Evolutionary conservation across 2,329 filamentous ascomycete genomes (phyloP).

Genomic region (Calonectria henricotiae): DNA sequence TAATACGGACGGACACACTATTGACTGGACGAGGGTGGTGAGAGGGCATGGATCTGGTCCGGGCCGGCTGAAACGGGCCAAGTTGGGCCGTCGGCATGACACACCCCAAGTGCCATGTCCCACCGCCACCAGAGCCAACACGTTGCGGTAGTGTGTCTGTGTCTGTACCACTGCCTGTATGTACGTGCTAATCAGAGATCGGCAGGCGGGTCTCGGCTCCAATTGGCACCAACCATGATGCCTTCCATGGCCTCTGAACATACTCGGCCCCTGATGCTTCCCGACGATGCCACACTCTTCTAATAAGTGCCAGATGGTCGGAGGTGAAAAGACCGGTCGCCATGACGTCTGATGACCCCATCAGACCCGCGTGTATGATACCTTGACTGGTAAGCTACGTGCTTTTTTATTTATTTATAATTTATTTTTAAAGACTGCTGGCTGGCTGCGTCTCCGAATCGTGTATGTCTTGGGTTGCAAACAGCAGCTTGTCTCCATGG

Average conservation of each 20-base stretch:
- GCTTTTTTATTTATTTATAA: neutral
- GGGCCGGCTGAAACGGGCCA: constrained; percentile 27
- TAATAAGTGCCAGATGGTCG: constrained; percentile 20
- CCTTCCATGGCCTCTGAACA: constrained; percentile 17
- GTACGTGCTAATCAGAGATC: constrained; percentile 29
- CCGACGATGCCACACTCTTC: constrained; percentile 25
- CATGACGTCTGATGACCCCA: constrained; percentile 13
- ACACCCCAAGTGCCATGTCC: constrained; percentile 22
- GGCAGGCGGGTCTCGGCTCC: constrained; percentile 21
- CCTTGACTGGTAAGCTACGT: constrained; percentile 16
- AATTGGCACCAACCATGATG: constrained; percentile 26
- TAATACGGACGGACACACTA: constrained; percentile 25
- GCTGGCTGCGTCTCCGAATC: neutral
- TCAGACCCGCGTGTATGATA: neutral
- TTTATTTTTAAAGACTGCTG: neutral
- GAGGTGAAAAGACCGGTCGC: constrained; percentile 17
- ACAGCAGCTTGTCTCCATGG: constrained; percentile 28
- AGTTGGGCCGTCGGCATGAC: constrained; percentile 28
- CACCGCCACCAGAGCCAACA: constrained; percentile 25
- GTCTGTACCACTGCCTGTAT: constrained; percentile 11
- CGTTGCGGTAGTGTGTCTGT: constrained; percentile 22
- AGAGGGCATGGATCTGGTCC: constrained; percentile 26
- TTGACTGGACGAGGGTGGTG: constrained; percentile 28
- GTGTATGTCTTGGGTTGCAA: constrained; percentile 20
- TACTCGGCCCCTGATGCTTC: constrained; percentile 16